These are phyloP conservation scores for Xerophyta viscosa DNA, from an alignment of 106 monocot species.

Conservation along the genomic window DNA sequence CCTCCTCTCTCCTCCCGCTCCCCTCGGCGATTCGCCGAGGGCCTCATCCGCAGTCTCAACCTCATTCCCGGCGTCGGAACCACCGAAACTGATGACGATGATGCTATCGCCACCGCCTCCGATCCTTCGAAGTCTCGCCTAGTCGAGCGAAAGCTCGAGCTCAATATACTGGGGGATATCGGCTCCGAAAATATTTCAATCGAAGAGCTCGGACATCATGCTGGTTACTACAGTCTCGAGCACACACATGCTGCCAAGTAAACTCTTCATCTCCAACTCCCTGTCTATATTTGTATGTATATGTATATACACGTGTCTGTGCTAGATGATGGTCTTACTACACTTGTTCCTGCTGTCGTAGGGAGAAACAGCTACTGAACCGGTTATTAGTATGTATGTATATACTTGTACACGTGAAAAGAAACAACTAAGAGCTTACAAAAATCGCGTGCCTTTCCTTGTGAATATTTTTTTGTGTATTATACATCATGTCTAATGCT, in stretches of 20 bases:
- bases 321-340: too few species aligned
- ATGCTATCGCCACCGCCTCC: background rate
- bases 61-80: constrained; percentile 15
- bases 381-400: too few species aligned
- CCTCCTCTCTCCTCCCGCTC: constrained; percentile 3
- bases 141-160: constrained; percentile 33
- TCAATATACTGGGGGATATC: constrained; percentile 22
- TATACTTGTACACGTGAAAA: too few species aligned
- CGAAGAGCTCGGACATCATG: constrained; percentile 50
- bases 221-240: constrained; percentile 35
- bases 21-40: constrained; percentile 21
- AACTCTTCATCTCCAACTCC: too few species aligned
- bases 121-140: constrained; percentile 13
- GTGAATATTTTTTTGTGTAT: too few species aligned
- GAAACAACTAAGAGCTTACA: too few species aligned
- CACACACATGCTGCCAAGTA: constrained; percentile 45
- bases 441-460: too few species aligned
- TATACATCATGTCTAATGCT: too few species aligned
- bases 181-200: constrained; percentile 24
- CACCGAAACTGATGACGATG: constrained; percentile 4
- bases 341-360: too few species aligned
- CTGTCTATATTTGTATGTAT: too few species aligned
- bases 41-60: constrained; percentile 38
- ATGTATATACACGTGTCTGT: too few species aligned
- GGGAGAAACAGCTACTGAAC: too few species aligned